Evolutionary conservation across 352 stramenopile genomes (phyloP), one percentile per base, ranked within the genome.

Genomic region (Phytophthora sojae): DNA sequence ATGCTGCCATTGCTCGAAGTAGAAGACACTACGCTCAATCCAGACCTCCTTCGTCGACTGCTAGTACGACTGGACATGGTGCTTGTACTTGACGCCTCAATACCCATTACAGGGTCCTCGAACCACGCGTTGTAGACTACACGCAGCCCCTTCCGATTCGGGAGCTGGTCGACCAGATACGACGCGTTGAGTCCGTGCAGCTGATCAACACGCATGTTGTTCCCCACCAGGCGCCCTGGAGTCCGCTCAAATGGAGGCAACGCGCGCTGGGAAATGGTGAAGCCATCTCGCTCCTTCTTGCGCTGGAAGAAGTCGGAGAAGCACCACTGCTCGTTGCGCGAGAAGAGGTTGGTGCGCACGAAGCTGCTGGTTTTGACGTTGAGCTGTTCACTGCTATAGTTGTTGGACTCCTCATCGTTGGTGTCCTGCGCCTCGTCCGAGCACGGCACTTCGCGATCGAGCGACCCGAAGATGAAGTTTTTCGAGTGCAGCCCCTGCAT

Each of bases 121-220:
- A 82, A 72, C 64, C 63, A 76, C 1, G 70, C 69, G 37, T 83
- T 80, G 66, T 82, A 86, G 11, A 86, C 70, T 9, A 86, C 66
- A 2, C 73, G 75, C 14, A 86, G 73, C 0, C 62, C 73, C 25
- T 69, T 74, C 11, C 64, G 67, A 19, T 75, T 57, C 1, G 79
- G 79, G 9, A 86, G 60, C 60, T 71, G 56, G 11, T 84, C 71
- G 0, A 84, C 79, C 25, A 75, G 55, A 35, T 72, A 81, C 23
- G 76, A 70, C 17, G 72, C 68, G 29, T 76, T 75, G 2, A 86
- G 56, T 3, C 69, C 76, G 39, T 84, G 76, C 2, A 86, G 39
- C 23, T 86, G 79, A 42, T 77, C 57, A 2, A 86, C 76, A 23
- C 71, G 76, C 1, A 64, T 68, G 3, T 77, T 70, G 0, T 64